Evolutionary conservation across 2,329 filamentous ascomycete genomes (phyloP).

Genomic region (Aaosphaeria arxii): DNA sequence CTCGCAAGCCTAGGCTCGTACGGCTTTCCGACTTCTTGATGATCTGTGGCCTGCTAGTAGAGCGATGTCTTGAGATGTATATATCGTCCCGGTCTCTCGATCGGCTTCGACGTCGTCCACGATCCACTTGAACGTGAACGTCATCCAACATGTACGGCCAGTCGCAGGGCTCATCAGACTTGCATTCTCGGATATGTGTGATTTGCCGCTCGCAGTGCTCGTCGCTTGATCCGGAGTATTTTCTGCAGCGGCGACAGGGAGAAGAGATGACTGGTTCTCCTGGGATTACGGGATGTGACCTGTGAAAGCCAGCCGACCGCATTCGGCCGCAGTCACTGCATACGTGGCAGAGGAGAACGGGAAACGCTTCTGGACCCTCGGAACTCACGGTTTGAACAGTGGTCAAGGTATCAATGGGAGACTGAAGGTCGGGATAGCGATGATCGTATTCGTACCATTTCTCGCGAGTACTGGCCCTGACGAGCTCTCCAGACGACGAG

Average conservation of each 20-base stretch:
- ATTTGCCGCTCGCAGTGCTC: constrained; percentile 10
- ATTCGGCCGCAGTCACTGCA: constrained; percentile 32
- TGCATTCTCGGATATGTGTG: constrained; percentile 17
- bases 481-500: background rate
- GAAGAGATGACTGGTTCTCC: constrained; percentile 20
- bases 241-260: constrained; percentile 31
- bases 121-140: constrained; percentile 13
- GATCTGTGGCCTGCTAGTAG: constrained; percentile 14
- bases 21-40: constrained; percentile 16
- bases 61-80: constrained; percentile 11
- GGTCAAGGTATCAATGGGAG: background rate
- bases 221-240: constrained; percentile 13
- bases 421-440: background rate
- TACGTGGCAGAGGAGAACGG: constrained; percentile 29
- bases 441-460: background rate
- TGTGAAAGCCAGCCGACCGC: constrained; percentile 34
- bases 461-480: background rate
- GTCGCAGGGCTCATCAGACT: constrained; percentile 21
- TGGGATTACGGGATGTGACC: constrained; percentile 33
- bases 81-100: constrained; percentile 15
- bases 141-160: constrained; percentile 16
- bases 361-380: constrained; percentile 6
- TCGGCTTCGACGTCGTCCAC: constrained; percentile 15
- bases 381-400: constrained; percentile 6
- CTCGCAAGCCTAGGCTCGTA: constrained; percentile 20